These are phyloP conservation scores for Cadophora luteo-olivacea DNA, from an alignment of 2,329 filamentous ascomycete genomes.

Conservation along the genomic window DNA sequence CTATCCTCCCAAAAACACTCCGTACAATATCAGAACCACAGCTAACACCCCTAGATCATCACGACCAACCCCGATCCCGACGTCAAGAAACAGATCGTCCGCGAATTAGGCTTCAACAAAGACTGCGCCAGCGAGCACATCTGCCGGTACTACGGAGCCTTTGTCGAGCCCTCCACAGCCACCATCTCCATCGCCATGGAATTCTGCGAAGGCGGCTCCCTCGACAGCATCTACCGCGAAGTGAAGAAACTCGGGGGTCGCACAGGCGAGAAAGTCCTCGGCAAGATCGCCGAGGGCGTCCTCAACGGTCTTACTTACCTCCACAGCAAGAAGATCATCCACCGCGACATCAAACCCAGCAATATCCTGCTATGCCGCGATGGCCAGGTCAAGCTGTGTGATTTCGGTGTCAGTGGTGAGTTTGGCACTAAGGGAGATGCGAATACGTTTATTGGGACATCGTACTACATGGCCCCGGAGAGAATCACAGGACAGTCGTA, in stretches of 20 bases:
- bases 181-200: constrained; percentile 99
- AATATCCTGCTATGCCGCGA: constrained; percentile 94
- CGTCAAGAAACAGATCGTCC: constrained; percentile 97
- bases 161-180: constrained; percentile 89
- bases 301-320: constrained; percentile 93
- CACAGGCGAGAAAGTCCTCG: constrained; percentile 95
- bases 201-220: constrained; percentile 94
- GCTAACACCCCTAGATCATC: constrained; percentile 73
- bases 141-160: constrained; percentile 96
- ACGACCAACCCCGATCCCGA: constrained; percentile 98
- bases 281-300: constrained; percentile 95
- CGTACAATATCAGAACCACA: not conserved
- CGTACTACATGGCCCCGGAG: constrained; percentile 99
- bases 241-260: constrained; percentile 94
- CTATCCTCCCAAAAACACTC: not conserved
- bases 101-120: constrained; percentile 97
- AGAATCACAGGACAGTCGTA: constrained; percentile 97
- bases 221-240: constrained; percentile 97
- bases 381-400: constrained; percentile 95
- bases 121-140: constrained; percentile 96
- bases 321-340: constrained; percentile 95
- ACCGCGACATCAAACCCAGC: constrained; percentile 97
- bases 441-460: constrained; percentile 98
- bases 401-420: constrained; percentile 97
- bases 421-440: constrained; percentile 98